These are phyloP conservation scores for Xylaria flabelliformis DNA, from an alignment of 495 filamentous ascomycete species.

Conservation along the genomic window DNA sequence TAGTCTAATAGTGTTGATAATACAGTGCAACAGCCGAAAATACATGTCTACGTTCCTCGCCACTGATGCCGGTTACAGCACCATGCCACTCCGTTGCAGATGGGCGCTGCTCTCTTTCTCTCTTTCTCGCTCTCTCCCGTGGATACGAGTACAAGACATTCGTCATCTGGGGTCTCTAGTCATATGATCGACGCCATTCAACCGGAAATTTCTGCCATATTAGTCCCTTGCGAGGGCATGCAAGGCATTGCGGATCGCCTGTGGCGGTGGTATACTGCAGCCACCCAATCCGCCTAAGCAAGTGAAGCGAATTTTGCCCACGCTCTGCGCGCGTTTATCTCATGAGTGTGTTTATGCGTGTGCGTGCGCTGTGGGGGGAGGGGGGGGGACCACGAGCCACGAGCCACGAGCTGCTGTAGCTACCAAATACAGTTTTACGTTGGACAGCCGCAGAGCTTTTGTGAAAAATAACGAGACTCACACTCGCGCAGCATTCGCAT, in stretches of 20 bases:
- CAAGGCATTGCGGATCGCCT: slow-evolving; percentile 21
- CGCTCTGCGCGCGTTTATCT: slow-evolving; percentile 26
- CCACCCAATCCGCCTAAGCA: slow-evolving; percentile 19
- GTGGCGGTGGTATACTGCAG: slow-evolving; percentile 31
- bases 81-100: slow-evolving; percentile 10
- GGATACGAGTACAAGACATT: slow-evolving; percentile 23
- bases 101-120: not conserved
- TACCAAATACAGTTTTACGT: slow-evolving; percentile 14
- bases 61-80: slow-evolving; percentile 19
- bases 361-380: slow-evolving; percentile 11
- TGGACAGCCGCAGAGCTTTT: slow-evolving; percentile 18
- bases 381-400: no score
- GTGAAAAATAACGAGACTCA: not conserved
- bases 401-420: slow-evolving; percentile 21
- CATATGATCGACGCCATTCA: slow-evolving; percentile 55
- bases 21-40: slow-evolving; percentile 21
- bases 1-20: not conserved
- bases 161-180: slow-evolving; percentile 17
- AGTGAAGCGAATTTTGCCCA: slow-evolving; percentile 23
- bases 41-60: slow-evolving; percentile 13
- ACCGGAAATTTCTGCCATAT: slow-evolving; percentile 54
- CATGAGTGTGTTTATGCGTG: slow-evolving; percentile 6
- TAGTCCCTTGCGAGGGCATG: slow-evolving; percentile 34
- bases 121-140: not conserved
- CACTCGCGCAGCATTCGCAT: slow-evolving; percentile 28